These are phyloP conservation scores for Mortierella sp. DNA, from an alignment of 371 early-diverging fungal genomes.

Conservation along the genomic window DNA sequence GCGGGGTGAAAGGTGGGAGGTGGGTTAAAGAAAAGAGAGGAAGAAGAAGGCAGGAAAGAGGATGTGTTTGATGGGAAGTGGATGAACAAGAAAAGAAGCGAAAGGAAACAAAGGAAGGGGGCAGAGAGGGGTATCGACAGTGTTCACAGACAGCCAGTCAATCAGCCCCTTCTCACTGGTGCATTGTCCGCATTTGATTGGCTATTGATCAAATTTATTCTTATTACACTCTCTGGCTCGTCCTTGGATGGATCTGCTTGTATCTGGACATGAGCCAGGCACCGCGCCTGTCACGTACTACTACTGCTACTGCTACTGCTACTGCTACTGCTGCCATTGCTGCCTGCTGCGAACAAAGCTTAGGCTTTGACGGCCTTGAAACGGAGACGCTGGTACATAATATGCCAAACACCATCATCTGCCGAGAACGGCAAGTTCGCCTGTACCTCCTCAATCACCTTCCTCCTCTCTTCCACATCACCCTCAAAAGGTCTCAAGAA, in stretches of 20 bases:
- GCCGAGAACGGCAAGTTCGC: slow-evolving; percentile 64
- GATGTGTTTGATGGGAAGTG: background rate
- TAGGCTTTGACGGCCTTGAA: slow-evolving; percentile 41
- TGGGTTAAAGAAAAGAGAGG: background rate
- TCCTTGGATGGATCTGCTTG: no score
- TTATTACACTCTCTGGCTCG: background rate
- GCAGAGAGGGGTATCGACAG: background rate
- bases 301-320: no score
- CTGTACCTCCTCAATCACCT: slow-evolving; percentile 64
- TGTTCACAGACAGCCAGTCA: background rate
- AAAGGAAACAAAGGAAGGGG: background rate
- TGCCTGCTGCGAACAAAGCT: background rate
- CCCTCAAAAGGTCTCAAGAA: slow-evolving; percentile 62
- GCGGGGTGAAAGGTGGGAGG: background rate
- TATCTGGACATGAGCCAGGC: no score
- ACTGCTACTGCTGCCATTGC: background rate
- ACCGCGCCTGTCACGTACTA: no score
- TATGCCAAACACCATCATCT: slow-evolving; percentile 69
- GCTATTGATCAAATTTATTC: slow-evolving; percentile 13
- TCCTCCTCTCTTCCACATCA: slow-evolving; percentile 57
- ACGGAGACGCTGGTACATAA: slow-evolving; percentile 73
- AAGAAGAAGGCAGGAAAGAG: background rate
- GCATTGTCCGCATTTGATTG: slow-evolving; percentile 54
- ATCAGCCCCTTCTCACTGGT: slow-evolving; percentile 1
- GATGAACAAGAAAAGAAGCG: slow-evolving; percentile 4